Evolutionary conservation across 1,139 yeast genomes (phyloP).

Genomic region (Blastobotrys apis): DNA sequence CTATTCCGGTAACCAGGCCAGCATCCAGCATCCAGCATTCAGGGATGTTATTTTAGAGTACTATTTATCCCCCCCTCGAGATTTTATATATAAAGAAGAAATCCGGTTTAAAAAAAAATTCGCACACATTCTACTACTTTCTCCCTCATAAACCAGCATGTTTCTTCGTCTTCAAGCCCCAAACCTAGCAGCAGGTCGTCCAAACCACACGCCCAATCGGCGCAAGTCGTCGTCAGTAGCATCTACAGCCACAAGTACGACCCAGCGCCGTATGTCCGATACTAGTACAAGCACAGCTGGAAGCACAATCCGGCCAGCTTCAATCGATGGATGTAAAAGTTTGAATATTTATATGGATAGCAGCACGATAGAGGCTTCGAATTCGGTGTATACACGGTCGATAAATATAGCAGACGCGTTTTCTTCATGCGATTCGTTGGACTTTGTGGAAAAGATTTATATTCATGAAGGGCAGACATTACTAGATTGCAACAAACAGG

Average conservation of each 20-base stretch:
- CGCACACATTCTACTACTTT: too few species aligned
- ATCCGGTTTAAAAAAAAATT: too few species aligned
- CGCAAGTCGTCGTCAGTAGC: neutral
- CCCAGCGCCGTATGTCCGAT: neutral
- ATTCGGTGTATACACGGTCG: neutral
- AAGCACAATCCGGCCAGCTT: constrained; percentile 5
- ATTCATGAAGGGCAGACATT: neutral
- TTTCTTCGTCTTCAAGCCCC: constrained; percentile 11
- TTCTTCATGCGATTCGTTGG: constrained; percentile 2
- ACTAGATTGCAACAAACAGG: constrained; percentile 9
- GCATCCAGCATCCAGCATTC: too few species aligned
- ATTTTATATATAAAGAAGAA: too few species aligned
- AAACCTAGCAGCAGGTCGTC: constrained; percentile 7
- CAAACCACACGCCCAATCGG: neutral
- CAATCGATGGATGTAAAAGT: neutral
- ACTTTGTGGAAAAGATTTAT: constrained; percentile 1
- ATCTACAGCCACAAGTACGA: too few species aligned
- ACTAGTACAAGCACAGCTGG: constrained; percentile 4
- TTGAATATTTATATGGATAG: constrained; percentile 6
- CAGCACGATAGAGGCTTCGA: neutral
- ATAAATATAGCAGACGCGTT: constrained; percentile 1
- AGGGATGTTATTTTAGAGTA: too few species aligned
- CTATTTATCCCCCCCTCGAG: too few species aligned
- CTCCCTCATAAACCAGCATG: too few species aligned
- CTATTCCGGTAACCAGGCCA: too few species aligned